These are phyloP conservation scores for Trametes sanguinea DNA, from an alignment of 768 basidiomycete genomes.

Conservation along the genomic window DNA sequence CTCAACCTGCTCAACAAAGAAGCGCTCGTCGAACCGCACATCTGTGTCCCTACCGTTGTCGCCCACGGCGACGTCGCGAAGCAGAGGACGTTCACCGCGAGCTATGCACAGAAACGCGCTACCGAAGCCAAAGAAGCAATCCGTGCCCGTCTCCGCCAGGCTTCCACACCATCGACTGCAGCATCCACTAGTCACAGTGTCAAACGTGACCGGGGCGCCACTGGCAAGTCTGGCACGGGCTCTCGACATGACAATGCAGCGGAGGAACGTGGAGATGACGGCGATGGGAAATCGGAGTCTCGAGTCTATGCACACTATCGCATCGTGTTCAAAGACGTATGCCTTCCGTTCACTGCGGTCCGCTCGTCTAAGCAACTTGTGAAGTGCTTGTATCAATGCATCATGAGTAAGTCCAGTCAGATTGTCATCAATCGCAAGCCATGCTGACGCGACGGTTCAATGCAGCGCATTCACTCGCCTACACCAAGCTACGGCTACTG, in stretches of 20 bases:
- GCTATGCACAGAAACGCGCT: background rate
- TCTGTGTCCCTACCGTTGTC: background rate
- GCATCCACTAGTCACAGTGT: too few species aligned
- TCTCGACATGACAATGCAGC: background rate
- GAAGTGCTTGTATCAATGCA: background rate
- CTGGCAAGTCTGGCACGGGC: background rate
- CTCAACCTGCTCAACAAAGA: background rate
- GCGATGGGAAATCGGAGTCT: background rate
- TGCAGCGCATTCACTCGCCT: background rate
- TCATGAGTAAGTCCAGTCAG: background rate
- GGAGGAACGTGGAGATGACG: background rate
- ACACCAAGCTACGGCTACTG: background rate
- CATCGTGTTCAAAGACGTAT: slow-evolving; percentile 13
- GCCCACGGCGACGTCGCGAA: slow-evolving; percentile 2
- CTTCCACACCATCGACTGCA: too few species aligned
- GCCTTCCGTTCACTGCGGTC: slow-evolving; percentile 5
- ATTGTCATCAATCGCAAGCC: too few species aligned
- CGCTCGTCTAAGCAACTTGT: slow-evolving; percentile 4
- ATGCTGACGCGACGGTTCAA: too few species aligned
- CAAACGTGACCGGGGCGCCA: too few species aligned
- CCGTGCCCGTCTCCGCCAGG: too few species aligned
- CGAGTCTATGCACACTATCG: slow-evolving; percentile 10
- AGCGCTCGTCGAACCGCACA: too few species aligned
- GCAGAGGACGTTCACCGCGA: background rate
- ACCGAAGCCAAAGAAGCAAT: background rate